Percentiles rank a stretch among this genome's conserved stretches.
phyloP scores from a whole-genome alignment of 2,329 filamentous ascomycete genomes.

The Orbilia javanica region DNA sequence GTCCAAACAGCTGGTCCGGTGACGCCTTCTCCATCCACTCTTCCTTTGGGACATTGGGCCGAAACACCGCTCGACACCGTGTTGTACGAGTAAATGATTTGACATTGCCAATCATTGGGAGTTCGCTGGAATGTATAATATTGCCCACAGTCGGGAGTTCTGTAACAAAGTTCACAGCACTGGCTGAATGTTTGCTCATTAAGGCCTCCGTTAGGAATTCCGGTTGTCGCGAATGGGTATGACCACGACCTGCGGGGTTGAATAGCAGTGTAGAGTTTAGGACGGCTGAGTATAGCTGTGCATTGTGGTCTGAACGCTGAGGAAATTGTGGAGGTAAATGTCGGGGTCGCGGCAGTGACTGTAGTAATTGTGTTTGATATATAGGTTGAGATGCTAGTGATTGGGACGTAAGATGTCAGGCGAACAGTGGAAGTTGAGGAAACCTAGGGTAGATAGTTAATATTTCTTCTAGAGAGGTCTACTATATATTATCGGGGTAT shows the following conservation, averaged over 20 bases:
- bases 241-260: slow-evolving; percentile 1
- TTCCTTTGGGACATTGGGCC: slow-evolving; percentile 17
- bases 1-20: neutral
- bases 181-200: slow-evolving; percentile 19
- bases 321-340: slow-evolving; percentile 12
- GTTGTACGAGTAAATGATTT: slow-evolving; percentile 11
- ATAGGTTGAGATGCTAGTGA: slow-evolving; percentile 11
- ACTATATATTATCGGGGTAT: no score
- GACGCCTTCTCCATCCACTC: slow-evolving; percentile 24
- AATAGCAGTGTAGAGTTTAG: slow-evolving; percentile 17
- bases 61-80: neutral
- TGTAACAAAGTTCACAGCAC: slow-evolving; percentile 34
- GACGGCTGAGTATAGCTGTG: slow-evolving; percentile 10
- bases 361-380: neutral
- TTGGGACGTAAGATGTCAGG: slow-evolving; percentile 23
- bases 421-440: slow-evolving; percentile 22
- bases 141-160: neutral
- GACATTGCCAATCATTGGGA: neutral
- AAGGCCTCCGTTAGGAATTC: neutral
- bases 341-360: slow-evolving; percentile 19
- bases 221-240: slow-evolving; percentile 28
- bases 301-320: slow-evolving; percentile 28
- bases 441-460: neutral
- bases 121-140: slow-evolving; percentile 1
- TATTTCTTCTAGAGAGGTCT: no score